Conservation (phyloP, 2,329 filamentous ascomycete genomes). For the Domatiomyces catenatus region DNA sequence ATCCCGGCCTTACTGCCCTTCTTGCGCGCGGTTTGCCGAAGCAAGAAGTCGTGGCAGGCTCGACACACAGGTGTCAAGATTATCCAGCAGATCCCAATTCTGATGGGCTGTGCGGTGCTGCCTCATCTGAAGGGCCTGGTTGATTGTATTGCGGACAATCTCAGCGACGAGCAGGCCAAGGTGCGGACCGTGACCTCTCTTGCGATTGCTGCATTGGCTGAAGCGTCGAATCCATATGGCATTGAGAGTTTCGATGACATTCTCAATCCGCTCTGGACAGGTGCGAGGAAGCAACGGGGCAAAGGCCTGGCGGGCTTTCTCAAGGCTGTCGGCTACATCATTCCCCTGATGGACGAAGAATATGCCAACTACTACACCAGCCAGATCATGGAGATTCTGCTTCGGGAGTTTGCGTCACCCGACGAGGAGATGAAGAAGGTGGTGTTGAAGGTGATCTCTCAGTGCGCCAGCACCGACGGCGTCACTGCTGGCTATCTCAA, state of each 20-base stretch:
- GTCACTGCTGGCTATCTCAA: constrained; percentile 91
- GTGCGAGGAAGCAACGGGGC: constrained; percentile 85
- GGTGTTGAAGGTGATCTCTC: constrained; percentile 89
- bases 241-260: constrained; percentile 99
- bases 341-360: constrained; percentile 97
- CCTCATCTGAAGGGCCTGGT: constrained; percentile 92
- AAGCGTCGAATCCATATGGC: constrained; percentile 94
- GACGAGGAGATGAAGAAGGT: constrained; percentile 99
- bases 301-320: constrained; percentile 92
- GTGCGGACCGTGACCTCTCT: constrained; percentile 91
- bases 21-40: constrained; percentile 84
- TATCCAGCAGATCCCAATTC: constrained; percentile 92
- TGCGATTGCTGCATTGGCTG: constrained; percentile 84
- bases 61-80: constrained; percentile 98
- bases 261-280: constrained; percentile 91
- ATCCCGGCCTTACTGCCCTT: constrained; percentile 93
- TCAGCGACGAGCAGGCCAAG: constrained; percentile 96
- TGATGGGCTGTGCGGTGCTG: constrained; percentile 94
- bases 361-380: constrained; percentile 98
- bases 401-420: constrained; percentile 88
- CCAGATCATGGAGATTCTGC: constrained; percentile 96
- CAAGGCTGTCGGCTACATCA: constrained; percentile 95
- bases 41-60: constrained; percentile 98
- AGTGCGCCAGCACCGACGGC: constrained; percentile 86
- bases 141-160: constrained; percentile 86